A percentile compares a stretch with the other conserved stretches of the same genome.
Conservation (phyloP, 129 eudicot genomes). For the Apium graveolens region DNA sequence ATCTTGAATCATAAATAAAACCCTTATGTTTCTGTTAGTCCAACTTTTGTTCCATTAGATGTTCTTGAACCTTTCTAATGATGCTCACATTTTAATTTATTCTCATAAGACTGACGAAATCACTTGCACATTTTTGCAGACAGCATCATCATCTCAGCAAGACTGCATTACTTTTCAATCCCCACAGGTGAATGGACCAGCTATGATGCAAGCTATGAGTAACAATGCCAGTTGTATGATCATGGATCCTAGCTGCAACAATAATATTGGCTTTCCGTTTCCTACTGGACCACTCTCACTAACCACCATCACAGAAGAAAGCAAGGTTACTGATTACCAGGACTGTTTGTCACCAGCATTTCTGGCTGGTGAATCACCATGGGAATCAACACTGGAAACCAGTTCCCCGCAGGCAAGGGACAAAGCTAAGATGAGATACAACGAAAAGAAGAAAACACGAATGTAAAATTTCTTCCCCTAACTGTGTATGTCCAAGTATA, state of each 20-base stretch:
- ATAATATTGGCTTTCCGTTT: constrained; percentile 32
- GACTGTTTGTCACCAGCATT: constrained; percentile 57
- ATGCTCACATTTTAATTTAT: neutral
- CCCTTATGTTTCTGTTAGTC: constrained; percentile 5
- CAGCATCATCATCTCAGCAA: constrained; percentile 45
- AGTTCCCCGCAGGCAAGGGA: constrained; percentile 63
- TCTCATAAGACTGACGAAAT: neutral
- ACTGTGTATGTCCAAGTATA: neutral
- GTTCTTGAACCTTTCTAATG: neutral
- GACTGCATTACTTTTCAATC: constrained; percentile 44
- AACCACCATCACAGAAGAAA: constrained; percentile 53
- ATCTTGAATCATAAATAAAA: neutral
- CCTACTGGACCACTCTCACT: constrained; percentile 38
- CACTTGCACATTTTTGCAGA: constrained; percentile 24
- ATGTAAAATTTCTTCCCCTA: constrained; percentile 26
- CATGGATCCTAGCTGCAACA: constrained; percentile 41
- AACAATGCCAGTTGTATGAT: constrained; percentile 32
- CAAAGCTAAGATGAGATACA: constrained; percentile 79
- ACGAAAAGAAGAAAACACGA: constrained; percentile 69
- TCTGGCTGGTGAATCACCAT: constrained; percentile 44
- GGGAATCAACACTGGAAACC: constrained; percentile 51
- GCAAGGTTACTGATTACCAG: constrained; percentile 55
- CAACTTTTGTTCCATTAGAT: neutral
- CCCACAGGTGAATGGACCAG: constrained; percentile 31
- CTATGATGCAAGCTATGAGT: constrained; percentile 38